Conservation (phyloP, 2,329 filamentous ascomycete species). For the Cytospora piceae region DNA sequence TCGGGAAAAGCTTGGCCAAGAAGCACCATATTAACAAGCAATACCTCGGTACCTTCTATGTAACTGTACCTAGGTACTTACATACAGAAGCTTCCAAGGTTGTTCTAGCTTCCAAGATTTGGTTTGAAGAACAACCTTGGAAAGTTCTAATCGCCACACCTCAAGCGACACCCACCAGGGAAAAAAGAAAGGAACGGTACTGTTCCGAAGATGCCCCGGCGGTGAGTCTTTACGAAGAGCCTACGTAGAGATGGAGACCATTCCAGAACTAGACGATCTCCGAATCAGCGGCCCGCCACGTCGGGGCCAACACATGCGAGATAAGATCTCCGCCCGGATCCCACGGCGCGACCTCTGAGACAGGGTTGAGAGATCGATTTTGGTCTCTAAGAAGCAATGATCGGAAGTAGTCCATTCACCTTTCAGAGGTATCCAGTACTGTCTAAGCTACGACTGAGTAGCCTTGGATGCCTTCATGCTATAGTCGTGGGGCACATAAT, state of each 20-base stretch:
- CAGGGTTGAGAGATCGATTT: not conserved
- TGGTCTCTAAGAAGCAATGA: not conserved
- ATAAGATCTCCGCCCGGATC: slow-evolving; percentile 1
- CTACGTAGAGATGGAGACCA: not conserved
- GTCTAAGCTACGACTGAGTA: not conserved
- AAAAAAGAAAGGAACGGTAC: not conserved
- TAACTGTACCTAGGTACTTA: no score
- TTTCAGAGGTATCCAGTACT: not conserved
- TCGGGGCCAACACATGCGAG: not conserved
- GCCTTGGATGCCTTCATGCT: not conserved
- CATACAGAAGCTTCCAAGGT: no score
- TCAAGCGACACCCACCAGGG: not conserved
- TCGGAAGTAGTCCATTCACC: not conserved
- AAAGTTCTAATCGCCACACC: no score
- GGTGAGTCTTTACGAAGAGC: not conserved
- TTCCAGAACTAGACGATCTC: not conserved
- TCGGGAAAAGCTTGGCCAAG: not conserved
- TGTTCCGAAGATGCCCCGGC: not conserved
- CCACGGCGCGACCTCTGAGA: not conserved
- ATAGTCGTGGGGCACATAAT: not conserved
- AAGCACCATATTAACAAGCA: no score
- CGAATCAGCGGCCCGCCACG: not conserved
- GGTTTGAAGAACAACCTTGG: no score
- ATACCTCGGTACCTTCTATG: no score
- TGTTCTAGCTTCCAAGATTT: no score